Conservation (phyloP, 108 stramenopile species). For the Stephanodiscus minutulus region DNA sequence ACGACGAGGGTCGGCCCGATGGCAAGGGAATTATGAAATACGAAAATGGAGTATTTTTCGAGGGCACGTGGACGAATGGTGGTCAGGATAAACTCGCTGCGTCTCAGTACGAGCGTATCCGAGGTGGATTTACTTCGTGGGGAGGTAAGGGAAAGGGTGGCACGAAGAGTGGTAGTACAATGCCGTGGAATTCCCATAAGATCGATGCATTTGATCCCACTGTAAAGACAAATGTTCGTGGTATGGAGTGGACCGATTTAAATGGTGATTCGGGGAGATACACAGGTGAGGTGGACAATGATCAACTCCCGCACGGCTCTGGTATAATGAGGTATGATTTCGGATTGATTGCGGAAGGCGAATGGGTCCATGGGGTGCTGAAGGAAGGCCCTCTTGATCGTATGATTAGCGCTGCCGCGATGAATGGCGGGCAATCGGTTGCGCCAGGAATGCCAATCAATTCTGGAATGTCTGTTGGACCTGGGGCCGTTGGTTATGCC, state of each 20-base stretch:
- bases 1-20: slow-evolving; percentile 26
- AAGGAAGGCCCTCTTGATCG: slow-evolving; percentile 48
- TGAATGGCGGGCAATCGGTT: slow-evolving; percentile 10
- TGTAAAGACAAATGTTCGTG: slow-evolving; percentile 35
- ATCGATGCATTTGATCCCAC: slow-evolving; percentile 28
- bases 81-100: slow-evolving; percentile 41
- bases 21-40: slow-evolving; percentile 43
- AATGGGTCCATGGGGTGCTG: slow-evolving; percentile 58
- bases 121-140: slow-evolving; percentile 45
- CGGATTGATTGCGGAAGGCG: slow-evolving; percentile 62
- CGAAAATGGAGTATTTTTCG: slow-evolving; percentile 45
- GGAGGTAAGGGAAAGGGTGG: slow-evolving; percentile 32
- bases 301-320: slow-evolving; percentile 53
- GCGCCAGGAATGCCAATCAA: slow-evolving; percentile 6
- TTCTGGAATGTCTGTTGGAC: slow-evolving; percentile 7
- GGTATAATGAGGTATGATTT: slow-evolving; percentile 70
- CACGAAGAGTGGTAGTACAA: slow-evolving; percentile 27
- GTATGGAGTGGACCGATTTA: slow-evolving; percentile 44
- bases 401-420: slow-evolving; percentile 47
- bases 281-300: slow-evolving; percentile 31
- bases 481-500: background rate
- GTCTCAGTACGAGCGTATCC: slow-evolving; percentile 39
- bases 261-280: slow-evolving; percentile 42
- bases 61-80: slow-evolving; percentile 39
- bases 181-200: slow-evolving; percentile 42